phyloP scores from a whole-genome alignment of 2,329 filamentous ascomycete genomes.

The Alternaria hordeiaustralica region DNA sequence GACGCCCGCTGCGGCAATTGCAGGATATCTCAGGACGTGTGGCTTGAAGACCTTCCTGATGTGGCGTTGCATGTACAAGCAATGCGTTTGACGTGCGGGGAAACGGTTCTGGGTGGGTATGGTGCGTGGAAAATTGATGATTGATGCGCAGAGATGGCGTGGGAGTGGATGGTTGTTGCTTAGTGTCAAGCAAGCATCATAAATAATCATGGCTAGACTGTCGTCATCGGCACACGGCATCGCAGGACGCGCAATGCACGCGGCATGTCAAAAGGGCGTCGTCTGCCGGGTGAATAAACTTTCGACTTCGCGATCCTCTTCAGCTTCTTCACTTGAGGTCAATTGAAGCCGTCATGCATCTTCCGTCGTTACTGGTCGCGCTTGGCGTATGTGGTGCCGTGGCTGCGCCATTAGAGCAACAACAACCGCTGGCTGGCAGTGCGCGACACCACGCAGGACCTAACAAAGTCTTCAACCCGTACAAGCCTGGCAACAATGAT shows the following conservation, averaged over 20 bases:
- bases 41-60: constrained; percentile 13
- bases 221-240: constrained; percentile 48
- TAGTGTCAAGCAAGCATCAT: constrained; percentile 6
- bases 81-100: constrained; percentile 8
- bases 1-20: constrained; percentile 30
- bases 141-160: constrained; percentile 20
- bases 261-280: constrained; percentile 21
- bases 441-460: constrained; percentile 35
- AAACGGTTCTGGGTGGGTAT: not conserved
- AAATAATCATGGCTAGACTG: constrained; percentile 17
- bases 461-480: constrained; percentile 54
- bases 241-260: constrained; percentile 6
- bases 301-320: not conserved
- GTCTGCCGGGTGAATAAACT: constrained; percentile 1
- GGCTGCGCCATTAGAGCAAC: constrained; percentile 46
- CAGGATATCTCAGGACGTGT: constrained; percentile 29
- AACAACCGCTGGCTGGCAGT: constrained; percentile 44
- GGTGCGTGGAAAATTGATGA: constrained; percentile 19
- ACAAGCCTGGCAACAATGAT: constrained; percentile 66
- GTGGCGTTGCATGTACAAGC: constrained; percentile 3
- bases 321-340: constrained; percentile 14
- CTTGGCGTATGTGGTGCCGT: constrained; percentile 37
- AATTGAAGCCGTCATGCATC: constrained; percentile 38
- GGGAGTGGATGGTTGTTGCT: constrained; percentile 6
- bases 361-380: constrained; percentile 34